Conservation (phyloP, 192 early-diverging fungal genomes). For the Powellomyces hirtus region DNA sequence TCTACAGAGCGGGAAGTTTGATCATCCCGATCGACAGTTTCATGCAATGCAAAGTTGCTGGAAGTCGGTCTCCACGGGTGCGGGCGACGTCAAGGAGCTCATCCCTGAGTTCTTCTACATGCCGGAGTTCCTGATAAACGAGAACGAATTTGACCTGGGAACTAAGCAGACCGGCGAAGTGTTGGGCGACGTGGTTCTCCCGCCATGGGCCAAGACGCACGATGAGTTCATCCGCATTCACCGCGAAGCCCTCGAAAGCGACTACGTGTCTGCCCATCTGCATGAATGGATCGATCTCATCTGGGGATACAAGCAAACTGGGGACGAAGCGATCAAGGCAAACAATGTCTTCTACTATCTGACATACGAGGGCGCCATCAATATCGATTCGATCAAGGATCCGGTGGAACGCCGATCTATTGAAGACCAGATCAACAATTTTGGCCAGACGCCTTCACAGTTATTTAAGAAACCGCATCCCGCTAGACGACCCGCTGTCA, state of each 20-base stretch:
- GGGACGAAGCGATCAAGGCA: constrained; percentile 76
- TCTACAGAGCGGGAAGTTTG: constrained; percentile 55
- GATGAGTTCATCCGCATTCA: constrained; percentile 84
- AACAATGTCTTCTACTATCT: constrained; percentile 96
- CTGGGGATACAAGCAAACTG: constrained; percentile 95
- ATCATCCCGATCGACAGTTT: constrained; percentile 63
- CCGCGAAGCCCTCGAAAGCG: constrained; percentile 70
- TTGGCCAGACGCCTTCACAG: constrained; percentile 94
- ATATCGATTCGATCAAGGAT: constrained; percentile 85
- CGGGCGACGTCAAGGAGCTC: constrained; percentile 79
- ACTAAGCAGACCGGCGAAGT: constrained; percentile 58
- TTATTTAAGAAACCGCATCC: constrained; percentile 87
- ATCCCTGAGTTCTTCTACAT: constrained; percentile 96
- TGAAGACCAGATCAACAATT: constrained; percentile 94
- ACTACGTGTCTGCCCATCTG: constrained; percentile 83
- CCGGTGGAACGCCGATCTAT: constrained; percentile 84
- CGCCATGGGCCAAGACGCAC: constrained; percentile 79
- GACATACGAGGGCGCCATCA: constrained; percentile 95
- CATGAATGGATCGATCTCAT: constrained; percentile 96
- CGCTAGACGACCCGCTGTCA: constrained; percentile 31
- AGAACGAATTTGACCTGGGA: constrained; percentile 69
- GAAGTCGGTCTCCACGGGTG: constrained; percentile 50
- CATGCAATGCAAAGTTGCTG: constrained; percentile 51
- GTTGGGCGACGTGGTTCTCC: constrained; percentile 68
- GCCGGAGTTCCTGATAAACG: constrained; percentile 79